Conservation (phyloP, 1,284 basidiomycete genomes). For the Vanrija humicola region DNA sequence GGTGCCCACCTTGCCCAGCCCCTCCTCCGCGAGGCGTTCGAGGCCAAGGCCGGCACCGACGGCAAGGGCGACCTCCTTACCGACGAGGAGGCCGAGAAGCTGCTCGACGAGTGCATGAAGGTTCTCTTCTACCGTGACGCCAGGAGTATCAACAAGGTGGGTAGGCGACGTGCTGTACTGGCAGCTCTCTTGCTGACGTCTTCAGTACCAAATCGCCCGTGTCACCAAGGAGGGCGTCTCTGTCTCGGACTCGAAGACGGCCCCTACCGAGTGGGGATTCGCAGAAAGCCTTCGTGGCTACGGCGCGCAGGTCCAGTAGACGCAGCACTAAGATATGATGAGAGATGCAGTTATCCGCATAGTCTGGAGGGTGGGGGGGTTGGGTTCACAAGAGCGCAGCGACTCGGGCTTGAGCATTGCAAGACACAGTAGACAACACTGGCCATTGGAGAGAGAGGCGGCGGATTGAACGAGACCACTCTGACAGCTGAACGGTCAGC, state of each 20-base stretch:
- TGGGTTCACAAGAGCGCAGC: no score
- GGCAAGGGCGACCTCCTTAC: constrained; percentile 70
- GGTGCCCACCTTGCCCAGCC: constrained; percentile 94
- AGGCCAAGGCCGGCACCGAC: constrained; percentile 59
- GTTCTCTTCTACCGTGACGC: constrained; percentile 97
- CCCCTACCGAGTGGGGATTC: constrained; percentile 84
- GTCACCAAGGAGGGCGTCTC: constrained; percentile 72
- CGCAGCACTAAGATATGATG: not conserved
- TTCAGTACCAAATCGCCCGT: constrained; percentile 88
- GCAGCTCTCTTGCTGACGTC: not conserved
- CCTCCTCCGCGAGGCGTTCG: constrained; percentile 71
- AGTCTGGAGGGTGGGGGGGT: no score
- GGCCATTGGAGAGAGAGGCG: no score
- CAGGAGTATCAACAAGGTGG: constrained; percentile 88
- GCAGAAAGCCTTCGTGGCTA: constrained; percentile 70
- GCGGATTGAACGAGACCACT: no score
- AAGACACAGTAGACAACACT: no score
- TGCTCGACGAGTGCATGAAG: constrained; percentile 83
- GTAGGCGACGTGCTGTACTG: constrained; percentile 41
- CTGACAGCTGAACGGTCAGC: no score
- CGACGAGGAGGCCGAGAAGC: constrained; percentile 72
- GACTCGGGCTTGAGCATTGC: no score
- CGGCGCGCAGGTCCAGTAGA: constrained; percentile 63
- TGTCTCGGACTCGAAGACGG: constrained; percentile 73
- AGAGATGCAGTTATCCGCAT: not conserved